Evolutionary conservation across 2,329 filamentous ascomycete genomes (phyloP).

Genomic region (Curvularia sp.): DNA sequence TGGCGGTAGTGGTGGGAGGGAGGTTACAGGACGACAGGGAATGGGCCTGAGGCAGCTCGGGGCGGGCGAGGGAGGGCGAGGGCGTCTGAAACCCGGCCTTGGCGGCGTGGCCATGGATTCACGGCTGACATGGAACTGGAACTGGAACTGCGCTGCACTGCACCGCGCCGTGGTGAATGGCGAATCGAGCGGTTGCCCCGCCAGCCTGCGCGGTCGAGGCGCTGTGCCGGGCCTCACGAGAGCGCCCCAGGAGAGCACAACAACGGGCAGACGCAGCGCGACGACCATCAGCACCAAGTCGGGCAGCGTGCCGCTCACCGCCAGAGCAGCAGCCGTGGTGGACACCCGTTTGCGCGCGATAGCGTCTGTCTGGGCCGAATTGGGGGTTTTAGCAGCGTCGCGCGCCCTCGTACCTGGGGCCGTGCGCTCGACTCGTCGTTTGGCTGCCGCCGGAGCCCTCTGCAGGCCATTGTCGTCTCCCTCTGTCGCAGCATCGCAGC

Average conservation of each 20-base stretch:
- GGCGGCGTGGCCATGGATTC: constrained; percentile 3
- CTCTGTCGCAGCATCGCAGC: constrained; percentile 10
- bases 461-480: constrained; percentile 23
- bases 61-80: constrained; percentile 1
- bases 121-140: not conserved
- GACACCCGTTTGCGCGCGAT: constrained; percentile 17
- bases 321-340: constrained; percentile 8
- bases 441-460: constrained; percentile 27
- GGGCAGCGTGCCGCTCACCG: constrained; percentile 3
- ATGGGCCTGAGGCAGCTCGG: constrained; percentile 6
- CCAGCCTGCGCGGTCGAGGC: constrained; percentile 1
- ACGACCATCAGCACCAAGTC: not conserved
- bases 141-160: not conserved
- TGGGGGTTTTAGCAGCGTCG: constrained; percentile 26
- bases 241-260: not conserved
- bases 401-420: constrained; percentile 25
- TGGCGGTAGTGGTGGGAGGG: not conserved
- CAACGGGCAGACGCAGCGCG: not conserved
- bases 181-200: not conserved
- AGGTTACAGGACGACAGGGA: constrained; percentile 10
- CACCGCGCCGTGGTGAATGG: not conserved
- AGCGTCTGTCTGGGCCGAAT: constrained; percentile 11
- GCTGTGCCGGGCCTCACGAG: not conserved
- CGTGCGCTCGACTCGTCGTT: constrained; percentile 27
- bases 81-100: constrained; percentile 15